Evolutionary conservation across 768 basidiomycete species (phyloP).

Genomic region (Galerina marginata): DNA sequence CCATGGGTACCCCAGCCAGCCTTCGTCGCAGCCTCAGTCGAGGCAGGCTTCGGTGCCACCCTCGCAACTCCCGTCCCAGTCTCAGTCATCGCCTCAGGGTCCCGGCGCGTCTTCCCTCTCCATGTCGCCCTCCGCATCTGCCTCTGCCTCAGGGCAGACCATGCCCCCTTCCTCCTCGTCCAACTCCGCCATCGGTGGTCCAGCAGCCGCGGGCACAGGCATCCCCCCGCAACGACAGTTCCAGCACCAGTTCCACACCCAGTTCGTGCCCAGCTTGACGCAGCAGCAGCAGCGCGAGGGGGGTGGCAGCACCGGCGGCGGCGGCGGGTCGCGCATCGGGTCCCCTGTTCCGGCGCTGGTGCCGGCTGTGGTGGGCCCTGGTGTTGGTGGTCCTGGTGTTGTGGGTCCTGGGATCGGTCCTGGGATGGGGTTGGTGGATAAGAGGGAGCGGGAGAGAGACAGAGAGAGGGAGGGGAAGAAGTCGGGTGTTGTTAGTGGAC

Average conservation of each 20-base stretch:
- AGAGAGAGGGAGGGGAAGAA: not conserved
- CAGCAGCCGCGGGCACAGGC: not conserved
- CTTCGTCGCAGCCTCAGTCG: not conserved
- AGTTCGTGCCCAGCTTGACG: not conserved
- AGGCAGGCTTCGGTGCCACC: conserved; percentile 4
- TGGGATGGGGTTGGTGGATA: not conserved
- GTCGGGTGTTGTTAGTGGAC: not conserved
- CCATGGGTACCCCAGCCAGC: not conserved
- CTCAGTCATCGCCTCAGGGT: no score
- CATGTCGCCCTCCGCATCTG: not conserved
- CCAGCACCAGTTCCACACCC: conserved; percentile 13
- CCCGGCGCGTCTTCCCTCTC: not conserved
- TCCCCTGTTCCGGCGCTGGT: not conserved
- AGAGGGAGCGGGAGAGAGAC: not conserved
- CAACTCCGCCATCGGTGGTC: no score
- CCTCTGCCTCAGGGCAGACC: not conserved
- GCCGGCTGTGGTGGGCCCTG: not conserved
- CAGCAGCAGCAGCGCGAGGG: conserved; percentile 1
- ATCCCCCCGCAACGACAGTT: not conserved
- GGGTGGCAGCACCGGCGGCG: not conserved
- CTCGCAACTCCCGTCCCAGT: not conserved
- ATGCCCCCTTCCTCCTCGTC: no score
- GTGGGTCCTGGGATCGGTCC: not conserved
- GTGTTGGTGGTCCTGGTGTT: not conserved
- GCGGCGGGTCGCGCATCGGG: not conserved